Evolutionary conservation across 108 stramenopile genomes (phyloP), one percentile per base, ranked within the genome.

Genomic region (Cyclotella cryptica): DNA sequence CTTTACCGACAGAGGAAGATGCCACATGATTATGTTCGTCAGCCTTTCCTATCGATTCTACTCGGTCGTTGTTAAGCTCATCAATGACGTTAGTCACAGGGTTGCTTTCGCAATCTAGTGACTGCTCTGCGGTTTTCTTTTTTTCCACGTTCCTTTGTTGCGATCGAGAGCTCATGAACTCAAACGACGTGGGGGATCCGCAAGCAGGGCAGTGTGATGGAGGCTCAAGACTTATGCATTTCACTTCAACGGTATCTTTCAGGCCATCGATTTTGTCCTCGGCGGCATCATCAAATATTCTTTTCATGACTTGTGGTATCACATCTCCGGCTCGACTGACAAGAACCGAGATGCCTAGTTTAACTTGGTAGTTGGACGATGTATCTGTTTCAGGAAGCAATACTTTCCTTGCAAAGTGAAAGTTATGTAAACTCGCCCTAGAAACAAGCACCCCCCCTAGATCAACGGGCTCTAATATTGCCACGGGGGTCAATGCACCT

Each of bases 401-500:
- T 46, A 92, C 67, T 64, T 92, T 79, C 53, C 85, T 87, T 39
- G 95, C 66, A 74, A 88, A 89, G 27, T 82, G 71, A 80, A 95
- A 96, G 67, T 98, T 98, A 86, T 97, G 96, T 57, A 97, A 84
- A 27, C 94, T 96, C 10, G 98, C 98, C 39, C 95, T 74, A 19
- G 88, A 79, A 4, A 98, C 92, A 13, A 80, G 84, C 0, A 94
- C 97, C 45, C 98, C 98, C 35, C 88, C 91, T 52, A 97, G 68
- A 57, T 88, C 86, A 21, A 97, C 90, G 0, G 96, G 95, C 51
- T 94, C 90, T 61, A 98, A 74, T 28, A 93, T 73, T 10, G 97
- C 97, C 17, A 97, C 97, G 9, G 98, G 98, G 0, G 98, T 98
- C 47, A 98, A 79, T 1, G 90, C 91, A 35, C 98, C 98, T 19